Evolutionary conservation across 305 asterid genomes (phyloP).

Genomic region (Fraxinus xanthoxyloides): DNA sequence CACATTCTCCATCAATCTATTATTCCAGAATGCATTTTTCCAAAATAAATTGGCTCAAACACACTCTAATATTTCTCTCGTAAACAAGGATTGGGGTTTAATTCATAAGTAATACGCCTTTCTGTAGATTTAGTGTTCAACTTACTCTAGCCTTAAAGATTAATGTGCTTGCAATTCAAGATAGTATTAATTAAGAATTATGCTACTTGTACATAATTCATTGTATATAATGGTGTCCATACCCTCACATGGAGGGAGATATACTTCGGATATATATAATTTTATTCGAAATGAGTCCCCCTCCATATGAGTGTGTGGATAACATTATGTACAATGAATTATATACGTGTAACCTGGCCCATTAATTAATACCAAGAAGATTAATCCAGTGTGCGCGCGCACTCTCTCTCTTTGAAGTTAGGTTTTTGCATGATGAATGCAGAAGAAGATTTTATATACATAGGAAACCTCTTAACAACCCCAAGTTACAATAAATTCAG

Average conservation of each 20-base stretch:
- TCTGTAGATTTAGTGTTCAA: neutral
- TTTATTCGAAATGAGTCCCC: too few species aligned
- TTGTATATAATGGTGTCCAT: too few species aligned
- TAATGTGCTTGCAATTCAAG: neutral
- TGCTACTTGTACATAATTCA: too few species aligned
- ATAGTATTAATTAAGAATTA: neutral
- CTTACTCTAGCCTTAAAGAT: neutral
- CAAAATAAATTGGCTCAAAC: too few species aligned
- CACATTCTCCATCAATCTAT: too few species aligned
- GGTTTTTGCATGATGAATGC: neutral
- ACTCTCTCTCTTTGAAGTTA: neutral
- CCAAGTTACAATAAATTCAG: constrained; percentile 34
- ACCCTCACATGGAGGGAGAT: too few species aligned
- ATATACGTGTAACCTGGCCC: too few species aligned
- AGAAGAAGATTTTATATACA: neutral
- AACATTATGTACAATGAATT: too few species aligned
- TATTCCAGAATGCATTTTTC: too few species aligned
- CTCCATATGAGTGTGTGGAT: too few species aligned
- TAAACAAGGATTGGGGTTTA: neutral
- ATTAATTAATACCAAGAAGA: neutral
- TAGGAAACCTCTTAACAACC: neutral
- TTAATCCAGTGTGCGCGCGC: neutral
- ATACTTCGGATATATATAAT: too few species aligned
- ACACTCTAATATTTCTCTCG: neutral
- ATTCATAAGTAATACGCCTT: neutral